These are phyloP conservation scores for Tulasnella calospora DNA, from an alignment of 768 basidiomycete species.

Conservation along the genomic window DNA sequence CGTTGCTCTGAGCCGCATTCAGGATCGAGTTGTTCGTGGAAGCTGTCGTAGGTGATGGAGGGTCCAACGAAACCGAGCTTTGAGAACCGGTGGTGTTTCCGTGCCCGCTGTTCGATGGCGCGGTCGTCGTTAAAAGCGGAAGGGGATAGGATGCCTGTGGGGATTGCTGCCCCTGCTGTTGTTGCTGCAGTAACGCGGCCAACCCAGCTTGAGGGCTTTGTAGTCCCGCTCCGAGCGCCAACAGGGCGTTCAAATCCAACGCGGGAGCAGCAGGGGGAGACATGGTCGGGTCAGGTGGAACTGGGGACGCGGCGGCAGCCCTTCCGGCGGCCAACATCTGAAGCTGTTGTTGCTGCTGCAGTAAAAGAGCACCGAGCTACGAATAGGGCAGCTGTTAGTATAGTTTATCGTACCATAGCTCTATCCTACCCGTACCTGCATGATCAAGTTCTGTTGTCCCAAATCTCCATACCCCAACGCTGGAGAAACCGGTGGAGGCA, in stretches of 20 bases:
- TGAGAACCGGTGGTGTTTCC: not conserved
- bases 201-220: too few species aligned
- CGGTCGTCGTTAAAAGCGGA: too few species aligned
- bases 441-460: constrained; percentile 10
- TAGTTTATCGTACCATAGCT: not conserved
- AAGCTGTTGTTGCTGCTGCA: constrained; percentile 23
- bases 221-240: not conserved
- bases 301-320: not conserved
- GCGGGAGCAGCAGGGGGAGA: not conserved
- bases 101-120: too few species aligned
- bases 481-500: not conserved
- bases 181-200: too few species aligned
- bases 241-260: not conserved
- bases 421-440: not conserved
- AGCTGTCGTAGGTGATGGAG: not conserved
- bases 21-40: not conserved
- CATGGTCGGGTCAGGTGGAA: not conserved
- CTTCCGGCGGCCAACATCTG: not conserved
- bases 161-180: not conserved
- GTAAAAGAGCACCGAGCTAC: constrained; percentile 10
- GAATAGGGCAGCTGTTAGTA: not conserved
- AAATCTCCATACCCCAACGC: not conserved
- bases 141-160: too few species aligned
- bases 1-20: not conserved
- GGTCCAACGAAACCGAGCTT: not conserved